Evolutionary conservation across 2,329 filamentous ascomycete species (phyloP), one percentile per base, ranked within the genome.

Genomic region (Incumbomyces lentus): DNA sequence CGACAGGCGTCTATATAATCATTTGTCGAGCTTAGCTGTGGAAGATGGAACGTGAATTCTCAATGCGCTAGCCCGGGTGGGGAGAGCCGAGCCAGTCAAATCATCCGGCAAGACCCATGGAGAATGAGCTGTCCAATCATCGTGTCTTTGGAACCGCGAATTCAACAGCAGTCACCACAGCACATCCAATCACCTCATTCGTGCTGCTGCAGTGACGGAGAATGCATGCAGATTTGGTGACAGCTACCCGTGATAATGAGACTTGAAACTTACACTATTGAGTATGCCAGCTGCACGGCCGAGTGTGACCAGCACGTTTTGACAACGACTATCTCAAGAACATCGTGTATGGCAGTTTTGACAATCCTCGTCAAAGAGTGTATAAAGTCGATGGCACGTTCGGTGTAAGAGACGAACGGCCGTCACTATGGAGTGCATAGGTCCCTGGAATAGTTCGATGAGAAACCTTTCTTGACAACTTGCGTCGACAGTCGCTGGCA

Each of bases 1-100:
- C 43, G 33, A 43, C n/a, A 26, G 39, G 46, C 46, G 46, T 43
- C 46, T 48, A 48, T 48, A 48, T 48, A 47, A 33, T 41, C 35
- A 26, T 26, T 44, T 13, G 7, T 14, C 3, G 22, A 26, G 40
- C 26, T 22, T 8, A 31, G 33, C 38, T 46, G n/a, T 16, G 33
- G 22, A 32, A n/a, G 47, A 44, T 46, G 45, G 42, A 43, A 42
- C 26, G 19, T 34, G 37, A 46, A 29, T 22, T 32, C 13, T 12
- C 32, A 16, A 36, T 31, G 33, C 46, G 12, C 31, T 36, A 32
- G 35, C 33, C 22, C 26, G 29, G 12, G 18, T 29, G n/a, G 38
- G 13, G 34, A 17, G 22, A 44, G 22, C 31, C n/a, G 12, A 11
- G 22, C 40, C 40, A 19, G 30, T 26, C 40, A 2, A 34, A 19